A percentile compares a stretch with the other conserved stretches of the same genome.
Evolutionary conservation across 345 rosid species (phyloP).

Genomic region (Ceriops decandra): DNA sequence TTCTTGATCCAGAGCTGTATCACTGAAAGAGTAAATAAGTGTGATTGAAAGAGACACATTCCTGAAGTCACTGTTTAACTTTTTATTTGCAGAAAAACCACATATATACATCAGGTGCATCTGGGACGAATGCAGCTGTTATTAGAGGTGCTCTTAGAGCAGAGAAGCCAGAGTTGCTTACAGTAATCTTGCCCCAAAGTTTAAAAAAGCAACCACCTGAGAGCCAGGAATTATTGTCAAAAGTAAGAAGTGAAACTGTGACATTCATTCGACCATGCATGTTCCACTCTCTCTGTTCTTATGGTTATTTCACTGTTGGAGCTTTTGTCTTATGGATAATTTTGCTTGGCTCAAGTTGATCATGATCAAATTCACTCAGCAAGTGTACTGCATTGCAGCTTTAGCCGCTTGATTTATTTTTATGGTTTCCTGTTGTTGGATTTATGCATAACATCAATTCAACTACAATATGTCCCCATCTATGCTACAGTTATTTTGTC

Average conservation of each 20-base stretch:
- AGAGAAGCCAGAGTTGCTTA: conserved; percentile 87
- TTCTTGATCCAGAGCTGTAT: not conserved
- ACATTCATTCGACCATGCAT: not conserved
- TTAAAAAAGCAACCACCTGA: conserved; percentile 91
- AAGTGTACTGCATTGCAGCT: too few species aligned
- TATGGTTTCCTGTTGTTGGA: too few species aligned
- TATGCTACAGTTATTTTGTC: too few species aligned
- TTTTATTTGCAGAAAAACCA: conserved; percentile 80
- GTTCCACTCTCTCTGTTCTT: not conserved
- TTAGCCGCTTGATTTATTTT: too few species aligned
- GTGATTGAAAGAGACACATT: conserved; percentile 6
- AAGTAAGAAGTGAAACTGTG: conserved; percentile 44
- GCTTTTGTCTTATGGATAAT: not conserved
- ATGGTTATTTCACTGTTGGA: not conserved
- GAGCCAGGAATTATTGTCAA: conserved; percentile 86
- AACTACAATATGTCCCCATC: too few species aligned
- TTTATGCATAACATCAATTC: too few species aligned
- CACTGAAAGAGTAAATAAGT: not conserved
- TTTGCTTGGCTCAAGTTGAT: too few species aligned
- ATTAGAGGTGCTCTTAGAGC: conserved; percentile 98
- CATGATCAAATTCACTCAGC: too few species aligned
- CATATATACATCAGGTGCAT: conserved; percentile 96
- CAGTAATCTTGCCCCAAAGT: conserved; percentile 90
- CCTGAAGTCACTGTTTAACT: conserved; percentile 15
- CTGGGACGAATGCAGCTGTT: conserved; percentile 97